Evolutionary conservation across 2,329 filamentous ascomycete species (phyloP).

Genomic region (Xylaria sp.): DNA sequence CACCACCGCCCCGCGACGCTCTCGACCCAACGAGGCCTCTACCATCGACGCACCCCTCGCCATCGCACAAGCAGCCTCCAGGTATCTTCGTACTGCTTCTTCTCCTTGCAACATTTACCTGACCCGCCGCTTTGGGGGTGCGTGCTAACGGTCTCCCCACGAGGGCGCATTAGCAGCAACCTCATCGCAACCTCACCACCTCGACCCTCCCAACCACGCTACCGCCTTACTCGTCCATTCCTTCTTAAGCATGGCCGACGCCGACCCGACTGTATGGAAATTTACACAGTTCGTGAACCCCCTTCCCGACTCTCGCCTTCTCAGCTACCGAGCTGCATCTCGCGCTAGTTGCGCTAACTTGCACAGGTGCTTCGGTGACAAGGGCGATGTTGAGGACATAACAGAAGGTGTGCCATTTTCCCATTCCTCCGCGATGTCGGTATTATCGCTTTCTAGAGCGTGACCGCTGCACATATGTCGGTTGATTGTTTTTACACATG

Average conservation of each 20-base stretch:
- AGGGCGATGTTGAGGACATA: slow-evolving; percentile 98
- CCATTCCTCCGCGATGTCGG: background rate
- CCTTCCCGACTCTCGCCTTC: slow-evolving; percentile 15
- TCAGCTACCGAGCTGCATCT: slow-evolving; percentile 37
- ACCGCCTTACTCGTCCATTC: slow-evolving; percentile 26
- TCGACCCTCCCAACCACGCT: slow-evolving; percentile 9
- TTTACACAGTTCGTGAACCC: slow-evolving; percentile 39
- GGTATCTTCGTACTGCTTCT: slow-evolving; percentile 34
- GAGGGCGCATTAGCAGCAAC: slow-evolving; percentile 38
- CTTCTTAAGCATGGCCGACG: slow-evolving; percentile 39
- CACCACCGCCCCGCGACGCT: slow-evolving; percentile 32
- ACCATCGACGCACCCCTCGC: slow-evolving; percentile 30
- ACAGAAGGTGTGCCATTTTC: slow-evolving; percentile 78
- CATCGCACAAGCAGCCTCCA: slow-evolving; percentile 24
- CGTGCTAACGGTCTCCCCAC: slow-evolving; percentile 38
- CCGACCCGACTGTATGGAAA: slow-evolving; percentile 41
- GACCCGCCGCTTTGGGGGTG: slow-evolving; percentile 34
- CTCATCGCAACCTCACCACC: slow-evolving; percentile 35
- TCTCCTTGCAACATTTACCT: slow-evolving; percentile 28
- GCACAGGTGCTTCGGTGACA: slow-evolving; percentile 96
- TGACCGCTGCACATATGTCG: background rate
- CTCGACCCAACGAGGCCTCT: slow-evolving; percentile 28
- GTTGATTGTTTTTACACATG: background rate
- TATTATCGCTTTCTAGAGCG: background rate
- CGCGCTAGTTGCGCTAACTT: slow-evolving; percentile 42